phyloP scores from a whole-genome alignment of 441 rosid genomes.

The Erysimum cheiri region DNA sequence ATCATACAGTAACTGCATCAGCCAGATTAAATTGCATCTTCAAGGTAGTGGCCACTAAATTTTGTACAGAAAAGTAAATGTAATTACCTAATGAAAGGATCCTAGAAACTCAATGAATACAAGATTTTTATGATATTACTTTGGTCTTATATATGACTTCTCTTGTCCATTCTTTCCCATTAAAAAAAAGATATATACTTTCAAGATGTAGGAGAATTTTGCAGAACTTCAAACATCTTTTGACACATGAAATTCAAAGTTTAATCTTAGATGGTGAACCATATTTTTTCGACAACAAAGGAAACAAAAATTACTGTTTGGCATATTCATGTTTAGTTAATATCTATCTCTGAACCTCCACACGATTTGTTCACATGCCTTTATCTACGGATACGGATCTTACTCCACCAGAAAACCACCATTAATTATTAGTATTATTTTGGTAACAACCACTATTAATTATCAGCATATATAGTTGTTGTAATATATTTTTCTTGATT shows the following conservation, averaged over 20 bases:
- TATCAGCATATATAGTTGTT: background rate
- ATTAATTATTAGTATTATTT: background rate
- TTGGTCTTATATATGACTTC: background rate
- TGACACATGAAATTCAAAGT: background rate
- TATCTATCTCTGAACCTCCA: slow-evolving; percentile 8
- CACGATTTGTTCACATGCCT: slow-evolving; percentile 10
- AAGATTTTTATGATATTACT: background rate
- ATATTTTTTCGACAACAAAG: background rate
- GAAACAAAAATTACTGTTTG: background rate
- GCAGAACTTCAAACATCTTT: background rate
- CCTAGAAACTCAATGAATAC: background rate
- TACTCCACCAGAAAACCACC: background rate
- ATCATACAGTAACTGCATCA: no score
- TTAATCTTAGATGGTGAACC: background rate
- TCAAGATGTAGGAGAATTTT: background rate
- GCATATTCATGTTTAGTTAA: background rate
- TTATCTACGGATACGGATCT: background rate
- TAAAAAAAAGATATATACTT: background rate
- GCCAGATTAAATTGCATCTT: no score
- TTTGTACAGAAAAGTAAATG: no score
- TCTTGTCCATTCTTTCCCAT: background rate
- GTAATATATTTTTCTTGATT: background rate
- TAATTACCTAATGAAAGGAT: no score
- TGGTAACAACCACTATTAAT: no score
- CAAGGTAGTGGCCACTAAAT: no score